Conservation (phyloP, 177 flowering plant species). For the Tripterygium wilfordii region DNA sequence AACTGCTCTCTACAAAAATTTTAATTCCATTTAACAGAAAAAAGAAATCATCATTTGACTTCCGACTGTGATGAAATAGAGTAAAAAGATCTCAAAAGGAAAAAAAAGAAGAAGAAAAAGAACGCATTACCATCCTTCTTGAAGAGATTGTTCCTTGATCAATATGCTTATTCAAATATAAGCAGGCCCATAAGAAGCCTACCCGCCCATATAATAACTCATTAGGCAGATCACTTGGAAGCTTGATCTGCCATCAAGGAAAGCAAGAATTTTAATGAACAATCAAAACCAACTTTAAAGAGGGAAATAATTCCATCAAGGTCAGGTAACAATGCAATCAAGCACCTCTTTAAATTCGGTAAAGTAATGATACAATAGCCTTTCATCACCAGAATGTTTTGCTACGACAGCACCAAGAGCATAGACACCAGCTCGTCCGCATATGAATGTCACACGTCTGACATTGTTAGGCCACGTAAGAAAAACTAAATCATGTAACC, state of each 20-base stretch:
- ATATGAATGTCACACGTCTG: slow-evolving; percentile 70
- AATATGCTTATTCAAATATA: slow-evolving; percentile 63
- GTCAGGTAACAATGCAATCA: too few species aligned
- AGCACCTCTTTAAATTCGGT: slow-evolving; percentile 53
- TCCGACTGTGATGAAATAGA: too few species aligned
- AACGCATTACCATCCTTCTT: slow-evolving; percentile 31
- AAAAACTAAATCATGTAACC: background rate
- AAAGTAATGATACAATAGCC: slow-evolving; percentile 34
- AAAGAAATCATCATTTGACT: too few species aligned
- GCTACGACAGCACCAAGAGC: slow-evolving; percentile 89
- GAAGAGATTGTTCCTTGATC: slow-evolving; percentile 44
- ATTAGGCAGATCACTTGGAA: slow-evolving; percentile 58
- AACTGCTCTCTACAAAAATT: slow-evolving; percentile 36
- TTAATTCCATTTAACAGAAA: background rate
- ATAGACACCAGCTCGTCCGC: slow-evolving; percentile 83
- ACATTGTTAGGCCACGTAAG: slow-evolving; percentile 1
- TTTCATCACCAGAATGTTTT: slow-evolving; percentile 48
- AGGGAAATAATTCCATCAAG: too few species aligned
- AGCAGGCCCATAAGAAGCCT: slow-evolving; percentile 84
- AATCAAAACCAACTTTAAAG: too few species aligned
- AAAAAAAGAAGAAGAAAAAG: background rate
- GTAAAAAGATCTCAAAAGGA: background rate
- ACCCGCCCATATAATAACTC: slow-evolving; percentile 81
- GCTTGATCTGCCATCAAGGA: slow-evolving; percentile 37
- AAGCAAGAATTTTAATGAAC: background rate